phyloP scores from a whole-genome alignment of 2,329 filamentous ascomycete genomes.

The Pyrenochaeta sp. region DNA sequence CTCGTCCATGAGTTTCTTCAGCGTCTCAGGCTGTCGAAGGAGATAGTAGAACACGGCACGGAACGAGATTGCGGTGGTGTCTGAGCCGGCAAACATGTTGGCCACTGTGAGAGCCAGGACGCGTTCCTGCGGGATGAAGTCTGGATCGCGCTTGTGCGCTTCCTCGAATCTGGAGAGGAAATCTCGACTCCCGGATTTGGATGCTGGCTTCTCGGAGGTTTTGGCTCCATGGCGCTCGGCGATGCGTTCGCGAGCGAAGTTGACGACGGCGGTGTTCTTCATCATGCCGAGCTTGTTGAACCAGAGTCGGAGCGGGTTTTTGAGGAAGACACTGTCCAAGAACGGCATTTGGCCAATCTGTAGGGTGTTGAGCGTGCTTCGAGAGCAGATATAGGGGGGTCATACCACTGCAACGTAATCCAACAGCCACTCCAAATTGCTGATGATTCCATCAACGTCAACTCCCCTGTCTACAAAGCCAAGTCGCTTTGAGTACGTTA shows the following conservation, averaged over 20 bases:
- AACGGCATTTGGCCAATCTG: conserved; percentile 18
- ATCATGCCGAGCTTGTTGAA: conserved; percentile 10
- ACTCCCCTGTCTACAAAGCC: conserved; percentile 19
- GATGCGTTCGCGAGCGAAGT: conserved; percentile 15
- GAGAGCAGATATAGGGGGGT: background rate
- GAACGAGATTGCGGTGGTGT: conserved; percentile 59
- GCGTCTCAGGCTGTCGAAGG: conserved; percentile 23
- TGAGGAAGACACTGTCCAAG: conserved; percentile 15
- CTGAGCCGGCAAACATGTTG: conserved; percentile 42
- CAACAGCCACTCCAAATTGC: conserved; percentile 13
- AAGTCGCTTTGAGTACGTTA: conserved; percentile 19
- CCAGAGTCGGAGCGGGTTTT: conserved; percentile 18
- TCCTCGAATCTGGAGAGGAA: conserved; percentile 20
- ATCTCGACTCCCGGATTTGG: conserved; percentile 1
- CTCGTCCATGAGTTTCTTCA: conserved; percentile 27
- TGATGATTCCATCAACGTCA: conserved; percentile 18
- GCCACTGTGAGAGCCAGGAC: conserved; percentile 21
- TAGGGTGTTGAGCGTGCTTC: background rate
- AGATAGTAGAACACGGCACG: conserved; percentile 43
- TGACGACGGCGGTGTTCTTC: conserved; percentile 12
- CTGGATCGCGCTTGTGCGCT: conserved; percentile 16
- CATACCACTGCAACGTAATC: conserved; percentile 17
- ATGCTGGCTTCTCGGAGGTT: background rate
- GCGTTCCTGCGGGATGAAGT: conserved; percentile 16
- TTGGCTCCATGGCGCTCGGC: conserved; percentile 3